Percentiles rank a stretch among this genome's conserved stretches.
Evolutionary conservation across 495 filamentous ascomycete genomes (phyloP).

Genomic region (Glutinoglossum americanum): DNA sequence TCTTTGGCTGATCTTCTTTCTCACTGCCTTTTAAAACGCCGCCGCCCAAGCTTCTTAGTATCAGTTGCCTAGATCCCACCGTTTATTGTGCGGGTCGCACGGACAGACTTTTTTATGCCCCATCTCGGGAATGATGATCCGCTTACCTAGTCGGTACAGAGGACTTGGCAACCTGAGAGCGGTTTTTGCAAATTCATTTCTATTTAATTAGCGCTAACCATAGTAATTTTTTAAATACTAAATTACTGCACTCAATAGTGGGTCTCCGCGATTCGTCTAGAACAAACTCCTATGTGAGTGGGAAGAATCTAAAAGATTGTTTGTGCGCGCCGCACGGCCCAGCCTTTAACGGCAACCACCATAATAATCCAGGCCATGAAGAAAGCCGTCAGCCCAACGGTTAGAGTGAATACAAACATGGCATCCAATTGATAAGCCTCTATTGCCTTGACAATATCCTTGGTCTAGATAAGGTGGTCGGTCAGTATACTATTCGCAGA

Average conservation of each 20-base stretch:
- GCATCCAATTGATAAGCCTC: constrained; percentile 51
- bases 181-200: too few relatives aligned
- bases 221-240: neutral
- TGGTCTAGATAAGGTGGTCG: constrained; percentile 27
- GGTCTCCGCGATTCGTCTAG: too few relatives aligned
- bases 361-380: constrained; percentile 71
- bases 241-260: neutral
- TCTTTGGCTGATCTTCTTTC: neutral
- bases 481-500: neutral
- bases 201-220: too few relatives aligned
- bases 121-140: too few relatives aligned
- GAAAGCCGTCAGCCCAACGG: constrained; percentile 62
- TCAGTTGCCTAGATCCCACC: too few relatives aligned
- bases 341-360: constrained; percentile 71
- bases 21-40: too few relatives aligned
- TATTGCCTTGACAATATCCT: constrained; percentile 55
- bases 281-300: neutral
- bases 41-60: too few relatives aligned
- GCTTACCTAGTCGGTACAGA: too few relatives aligned
- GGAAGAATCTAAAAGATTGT: constrained; percentile 4
- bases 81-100: too few relatives aligned
- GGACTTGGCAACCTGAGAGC: too few relatives aligned
- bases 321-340: constrained; percentile 42
- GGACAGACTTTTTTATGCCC: too few relatives aligned
- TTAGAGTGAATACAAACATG: constrained; percentile 88